Base-by-base conservation (phyloP, 768 basidiomycete genomes). In the Suillus subalutaceus region DNA sequence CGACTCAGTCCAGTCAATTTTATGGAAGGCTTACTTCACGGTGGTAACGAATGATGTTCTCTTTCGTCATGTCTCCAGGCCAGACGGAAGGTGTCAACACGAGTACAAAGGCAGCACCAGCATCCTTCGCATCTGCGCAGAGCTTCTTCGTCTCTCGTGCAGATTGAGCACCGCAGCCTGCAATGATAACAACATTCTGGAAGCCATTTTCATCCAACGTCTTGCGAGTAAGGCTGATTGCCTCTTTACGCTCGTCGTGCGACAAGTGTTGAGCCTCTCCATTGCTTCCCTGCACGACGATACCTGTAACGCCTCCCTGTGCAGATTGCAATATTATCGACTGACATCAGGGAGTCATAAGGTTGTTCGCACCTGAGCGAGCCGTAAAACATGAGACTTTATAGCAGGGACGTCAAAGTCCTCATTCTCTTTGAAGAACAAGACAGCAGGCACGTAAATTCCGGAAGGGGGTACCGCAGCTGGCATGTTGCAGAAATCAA, bases 101-200 rank as follows among this genome's bases (percentile, higher is more conserved):
- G 59, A 94, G 87, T 23, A 84, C 88, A 71, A 90, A 85, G n/a
- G 86, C 85, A 35, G 94, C 93, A n/a, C 94, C 93, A 4, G 92
- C 92, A 35, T 88, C 89, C 65, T 86, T 86, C 6, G 93, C 94
- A 70, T 94, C 90, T 12, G 77, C 74, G 70, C 88, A 89, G 18
- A 95, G 82, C 72, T 82, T 77, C 77, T 86, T 84, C 41, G 92
- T 94, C 75, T 93, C 92, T 20, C 88, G 82, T 0, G 92, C 89
- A 2, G 91, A 92, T 67, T 88, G 91, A 1, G 90, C 90, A 1
- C 94, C 94, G 6, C 93, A 94, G 2, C 94, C 94, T 6, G 91
- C 94, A 66, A 95, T 87, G 52, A 96, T 83, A 16, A 90, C 76
- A 48, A 88, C 84, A 48, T 90, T 79, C 58, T 84, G 74, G 76